Percentiles rank a stretch among this genome's conserved stretches.
Conservation (phyloP, 768 basidiomycete species). For the Chiua virens region DNA sequence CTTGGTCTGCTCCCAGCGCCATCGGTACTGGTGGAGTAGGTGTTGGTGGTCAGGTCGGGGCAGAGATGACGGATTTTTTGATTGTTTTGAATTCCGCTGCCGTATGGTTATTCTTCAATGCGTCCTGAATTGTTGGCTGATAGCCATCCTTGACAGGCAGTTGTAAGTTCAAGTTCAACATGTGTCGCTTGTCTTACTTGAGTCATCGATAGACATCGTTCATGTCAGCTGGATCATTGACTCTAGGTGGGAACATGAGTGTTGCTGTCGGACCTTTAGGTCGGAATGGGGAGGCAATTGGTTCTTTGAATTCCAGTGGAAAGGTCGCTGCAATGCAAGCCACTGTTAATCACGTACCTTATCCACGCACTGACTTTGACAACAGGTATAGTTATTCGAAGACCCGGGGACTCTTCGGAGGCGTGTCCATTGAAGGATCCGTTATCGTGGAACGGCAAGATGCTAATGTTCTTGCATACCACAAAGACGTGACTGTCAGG, state of each 20-base stretch:
- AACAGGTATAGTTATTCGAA: conserved; percentile 87
- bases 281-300: conserved; percentile 88
- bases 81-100: conserved; percentile 83
- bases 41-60: conserved; percentile 79
- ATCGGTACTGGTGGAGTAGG: conserved; percentile 93
- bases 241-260: conserved; percentile 88
- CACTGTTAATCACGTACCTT: background rate
- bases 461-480: conserved; percentile 83
- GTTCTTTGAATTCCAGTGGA: conserved; percentile 79
- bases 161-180: conserved; percentile 46
- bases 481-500: conserved; percentile 68
- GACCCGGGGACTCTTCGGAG: conserved; percentile 92
- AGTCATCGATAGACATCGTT: conserved; percentile 62
- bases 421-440: conserved; percentile 84
- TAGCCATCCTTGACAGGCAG: conserved; percentile 43
- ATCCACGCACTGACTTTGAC: background rate
- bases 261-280: conserved; percentile 90
- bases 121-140: conserved; percentile 7
- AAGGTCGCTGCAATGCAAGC: conserved; percentile 87
- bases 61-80: conserved; percentile 89
- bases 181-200: background rate
- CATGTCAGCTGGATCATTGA: conserved; percentile 92
- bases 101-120: conserved; percentile 40
- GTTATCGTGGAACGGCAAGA: conserved; percentile 94
- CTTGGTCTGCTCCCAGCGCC: conserved; percentile 93